Evolutionary conservation across 345 rosid species (phyloP).

Genomic region (Rhodamnia rubescens): DNA sequence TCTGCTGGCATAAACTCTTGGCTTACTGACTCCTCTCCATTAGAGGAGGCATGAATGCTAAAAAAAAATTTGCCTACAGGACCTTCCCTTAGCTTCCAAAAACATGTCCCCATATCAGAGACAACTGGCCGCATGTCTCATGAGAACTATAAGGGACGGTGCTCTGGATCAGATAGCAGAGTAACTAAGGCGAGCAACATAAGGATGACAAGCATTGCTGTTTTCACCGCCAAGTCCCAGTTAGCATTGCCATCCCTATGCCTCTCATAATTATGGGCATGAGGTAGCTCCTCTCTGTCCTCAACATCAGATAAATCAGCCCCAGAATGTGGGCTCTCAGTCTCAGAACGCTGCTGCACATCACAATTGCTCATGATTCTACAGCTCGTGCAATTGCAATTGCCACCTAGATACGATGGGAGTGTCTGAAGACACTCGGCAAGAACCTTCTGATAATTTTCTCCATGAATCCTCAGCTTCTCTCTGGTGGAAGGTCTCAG

Average conservation of each 20-base stretch:
- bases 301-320: conserved; percentile 14
- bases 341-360: conserved; percentile 3
- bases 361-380: conserved; percentile 9
- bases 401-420: conserved; percentile 82
- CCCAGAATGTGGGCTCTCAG: conserved; percentile 1
- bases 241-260: conserved; percentile 16
- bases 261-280: conserved; percentile 4
- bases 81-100: neutral
- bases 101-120: neutral
- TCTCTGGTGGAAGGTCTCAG: conserved; percentile 67
- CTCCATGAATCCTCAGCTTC: conserved; percentile 84
- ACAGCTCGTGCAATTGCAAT: conserved; percentile 63
- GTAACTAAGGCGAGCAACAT: conserved; percentile 51
- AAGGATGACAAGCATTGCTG: conserved; percentile 47
- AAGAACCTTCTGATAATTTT: conserved; percentile 41
- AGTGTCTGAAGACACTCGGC: conserved; percentile 50
- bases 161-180: conserved; percentile 49
- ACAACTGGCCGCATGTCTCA: conserved; percentile 1
- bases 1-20: neutral
- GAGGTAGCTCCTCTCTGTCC: conserved; percentile 9
- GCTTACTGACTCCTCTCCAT: neutral
- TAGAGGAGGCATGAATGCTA: neutral
- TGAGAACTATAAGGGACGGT: conserved; percentile 27
- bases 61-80: neutral
- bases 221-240: conserved; percentile 49